Base-by-base conservation (phyloP, 345 rosid species). In the Eucalyptus pumila region DNA sequence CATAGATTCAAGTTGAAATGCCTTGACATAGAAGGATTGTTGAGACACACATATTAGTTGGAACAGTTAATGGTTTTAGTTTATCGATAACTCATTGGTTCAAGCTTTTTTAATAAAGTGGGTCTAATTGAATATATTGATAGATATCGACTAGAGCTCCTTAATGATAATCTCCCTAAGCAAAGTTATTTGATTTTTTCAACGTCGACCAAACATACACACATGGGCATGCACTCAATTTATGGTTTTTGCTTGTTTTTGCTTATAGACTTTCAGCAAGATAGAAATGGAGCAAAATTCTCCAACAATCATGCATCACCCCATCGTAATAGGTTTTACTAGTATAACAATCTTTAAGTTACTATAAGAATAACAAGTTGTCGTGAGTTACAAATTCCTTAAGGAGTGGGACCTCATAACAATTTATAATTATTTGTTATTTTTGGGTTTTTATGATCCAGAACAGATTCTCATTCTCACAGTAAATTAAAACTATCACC, bases 381-480 rank as follows among this genome's bases (percentile, higher is more conserved):
- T 2, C 8, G 1, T 52, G 2, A 52, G 2, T 8, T 5, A 8
- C 24, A 52, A 52, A 52, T 52, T 52, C 2, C 1, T 52, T 52
- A 52, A 21, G 1, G 58, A 52, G 11, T 52, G 4, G 4, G 10
- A 52, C 2, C 58, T 8, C 26, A 52, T 52, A 52, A 52, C 1
- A 52, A 21, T 52, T 52, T 52, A 52, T 52, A 52, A 52, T 52
- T 52, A 52, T 52, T 21, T 52, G 10, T 21, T 52, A 52, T 52
- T 52, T 52, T 52, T 52, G 5, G 11, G 11, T 21, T 52, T 52
- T 52, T 52, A 21, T 52, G 58, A 52, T 52, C 26, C 5, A 8
- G 0, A 52, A 52, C 11, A 19, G 0, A 52, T 52, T 21, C 5
- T 52, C 11, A 21, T 52, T 52, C 11, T 52, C 58, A 21, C 2